These are phyloP conservation scores for Pseudogymnoascus sp. DNA, from an alignment of 2,329 filamentous ascomycete species.

Conservation along the genomic window DNA sequence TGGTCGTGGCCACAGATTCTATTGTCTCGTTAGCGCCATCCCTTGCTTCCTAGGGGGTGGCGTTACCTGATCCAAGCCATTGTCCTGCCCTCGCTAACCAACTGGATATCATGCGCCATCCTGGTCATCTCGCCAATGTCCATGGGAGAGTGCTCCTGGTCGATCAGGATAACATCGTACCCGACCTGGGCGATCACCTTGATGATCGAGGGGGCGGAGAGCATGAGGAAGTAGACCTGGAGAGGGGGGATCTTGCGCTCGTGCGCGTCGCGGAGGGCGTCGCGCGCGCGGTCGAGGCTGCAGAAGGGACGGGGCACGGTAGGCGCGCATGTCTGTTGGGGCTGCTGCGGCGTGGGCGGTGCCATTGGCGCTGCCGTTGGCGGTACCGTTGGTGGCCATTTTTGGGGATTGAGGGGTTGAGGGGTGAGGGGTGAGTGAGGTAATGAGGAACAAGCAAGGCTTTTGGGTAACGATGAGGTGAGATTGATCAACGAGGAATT, in stretches of 20 bases:
- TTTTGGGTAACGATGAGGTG: background rate
- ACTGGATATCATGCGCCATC: slow-evolving; percentile 42
- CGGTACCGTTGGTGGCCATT: background rate
- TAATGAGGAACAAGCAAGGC: background rate
- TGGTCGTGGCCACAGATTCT: slow-evolving; percentile 42
- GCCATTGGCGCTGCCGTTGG: background rate
- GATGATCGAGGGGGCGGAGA: slow-evolving; percentile 35
- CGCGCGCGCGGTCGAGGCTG: slow-evolving; percentile 40
- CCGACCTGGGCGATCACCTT: slow-evolving; percentile 38
- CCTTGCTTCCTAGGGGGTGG: background rate
- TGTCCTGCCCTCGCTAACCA: slow-evolving; percentile 39
- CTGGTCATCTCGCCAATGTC: slow-evolving; percentile 45
- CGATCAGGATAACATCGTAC: slow-evolving; percentile 40
- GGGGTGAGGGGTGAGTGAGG: background rate
- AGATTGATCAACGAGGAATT: background rate
- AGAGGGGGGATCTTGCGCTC: slow-evolving; percentile 39
- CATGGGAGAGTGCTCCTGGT: slow-evolving; percentile 43
- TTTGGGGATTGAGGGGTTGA: background rate
- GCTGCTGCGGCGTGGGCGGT: background rate
- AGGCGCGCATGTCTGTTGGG: slow-evolving; percentile 32
- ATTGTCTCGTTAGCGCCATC: background rate
- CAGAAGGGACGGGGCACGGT: slow-evolving; percentile 39
- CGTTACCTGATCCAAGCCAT: slow-evolving; percentile 39
- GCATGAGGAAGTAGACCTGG: slow-evolving; percentile 37
- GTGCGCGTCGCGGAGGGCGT: slow-evolving; percentile 41